A percentile compares a stretch with the other conserved stretches of the same genome.
Evolutionary conservation across 2,329 filamentous ascomycete species (phyloP).

Genomic region (Beauveria medogensis): DNA sequence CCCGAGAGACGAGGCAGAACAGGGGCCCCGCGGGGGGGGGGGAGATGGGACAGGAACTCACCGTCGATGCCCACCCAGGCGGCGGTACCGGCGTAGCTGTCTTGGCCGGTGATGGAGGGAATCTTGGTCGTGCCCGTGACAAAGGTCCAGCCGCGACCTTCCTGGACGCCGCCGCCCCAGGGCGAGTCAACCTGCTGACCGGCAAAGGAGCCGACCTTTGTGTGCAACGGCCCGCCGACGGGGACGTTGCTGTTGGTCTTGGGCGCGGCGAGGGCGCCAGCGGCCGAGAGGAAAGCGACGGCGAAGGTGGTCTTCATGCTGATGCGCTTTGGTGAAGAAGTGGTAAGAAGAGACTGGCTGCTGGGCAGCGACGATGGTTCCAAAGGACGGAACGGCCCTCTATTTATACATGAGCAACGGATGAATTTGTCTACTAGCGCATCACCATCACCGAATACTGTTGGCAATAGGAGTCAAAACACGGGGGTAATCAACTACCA

Average conservation of each 20-base stretch:
- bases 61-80: constrained; percentile 38
- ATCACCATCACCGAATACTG: too few species aligned
- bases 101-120: background rate
- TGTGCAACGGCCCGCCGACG: background rate
- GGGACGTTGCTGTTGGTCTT: background rate
- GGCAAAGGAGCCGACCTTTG: background rate
- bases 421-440: too few species aligned
- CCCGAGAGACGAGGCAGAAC: too few species aligned
- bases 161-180: constrained; percentile 5
- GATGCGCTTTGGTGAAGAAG: background rate
- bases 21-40: background rate
- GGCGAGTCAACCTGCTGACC: background rate
- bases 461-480: too few species aligned
- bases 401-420: too few species aligned
- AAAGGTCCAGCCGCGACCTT: background rate
- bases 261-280: background rate
- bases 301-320: constrained; percentile 1
- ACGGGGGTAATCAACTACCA: too few species aligned
- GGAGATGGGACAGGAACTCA: background rate
- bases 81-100: constrained; percentile 13
- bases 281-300: background rate
- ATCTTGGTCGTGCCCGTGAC: constrained; percentile 7
- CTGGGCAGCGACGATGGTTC: background rate
- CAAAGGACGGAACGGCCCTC: too few species aligned
- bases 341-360: background rate